Evolutionary conservation across 1,284 basidiomycete species (phyloP).

Genomic region (Irpex sp.): DNA sequence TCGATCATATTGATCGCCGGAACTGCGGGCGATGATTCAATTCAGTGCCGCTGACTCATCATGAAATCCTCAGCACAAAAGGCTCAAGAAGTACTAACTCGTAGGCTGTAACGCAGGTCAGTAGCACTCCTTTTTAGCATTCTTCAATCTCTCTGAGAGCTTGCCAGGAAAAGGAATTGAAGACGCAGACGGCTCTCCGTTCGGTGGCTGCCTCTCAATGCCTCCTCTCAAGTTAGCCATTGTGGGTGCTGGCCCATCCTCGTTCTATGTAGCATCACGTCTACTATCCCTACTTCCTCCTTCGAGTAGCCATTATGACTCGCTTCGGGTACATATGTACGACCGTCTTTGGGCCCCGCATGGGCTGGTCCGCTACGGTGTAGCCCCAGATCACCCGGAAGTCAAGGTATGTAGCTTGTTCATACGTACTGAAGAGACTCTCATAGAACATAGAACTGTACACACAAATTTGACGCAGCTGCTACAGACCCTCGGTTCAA

Average conservation of each 20-base stretch:
- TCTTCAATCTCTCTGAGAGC: no score
- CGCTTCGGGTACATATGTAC: slow-evolving; percentile 80
- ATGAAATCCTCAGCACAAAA: no score
- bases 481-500: slow-evolving; percentile 73
- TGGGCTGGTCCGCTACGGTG: slow-evolving; percentile 93
- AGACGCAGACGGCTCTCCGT: no score
- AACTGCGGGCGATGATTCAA: neutral
- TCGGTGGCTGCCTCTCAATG: slow-evolving; percentile 15
- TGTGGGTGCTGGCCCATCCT: slow-evolving; percentile 89
- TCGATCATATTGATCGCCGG: neutral
- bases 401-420: slow-evolving; percentile 71
- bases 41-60: neutral
- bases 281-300: slow-evolving; percentile 63
- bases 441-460: slow-evolving; percentile 75
- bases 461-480: slow-evolving; percentile 87
- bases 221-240: slow-evolving; percentile 66
- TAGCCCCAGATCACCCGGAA: slow-evolving; percentile 98
- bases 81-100: no score
- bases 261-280: slow-evolving; percentile 90
- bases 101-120: no score
- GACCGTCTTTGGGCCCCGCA: slow-evolving; percentile 94
- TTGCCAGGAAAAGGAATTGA: no score
- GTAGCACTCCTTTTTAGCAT: no score
- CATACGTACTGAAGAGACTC: neutral
- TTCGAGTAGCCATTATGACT: slow-evolving; percentile 32